Evolutionary conservation across 306 rosid species (phyloP), one percentile per base, ranked within the genome.

Genomic region (Mucuna pruriens): DNA sequence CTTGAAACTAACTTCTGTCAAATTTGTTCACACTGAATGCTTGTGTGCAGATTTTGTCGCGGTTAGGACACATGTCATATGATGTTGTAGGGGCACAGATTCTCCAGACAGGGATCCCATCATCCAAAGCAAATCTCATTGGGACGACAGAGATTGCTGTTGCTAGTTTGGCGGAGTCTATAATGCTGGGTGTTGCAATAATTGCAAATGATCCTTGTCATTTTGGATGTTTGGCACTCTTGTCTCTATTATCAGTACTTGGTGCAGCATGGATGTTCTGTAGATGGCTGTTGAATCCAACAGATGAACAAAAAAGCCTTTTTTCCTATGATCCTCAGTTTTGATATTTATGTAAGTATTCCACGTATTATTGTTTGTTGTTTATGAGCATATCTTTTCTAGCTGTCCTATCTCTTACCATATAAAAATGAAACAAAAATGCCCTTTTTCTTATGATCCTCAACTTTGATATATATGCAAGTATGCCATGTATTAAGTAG

Each of bases 61-160:
- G 97, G 85, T 70, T 93, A 57, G 98, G 99, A 75, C 95, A 96
- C 92, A 92, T 92, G 97, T 96, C 99, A 40, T 93, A 96, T 7
- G 95, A 92, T 80, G 97, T 96, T 45, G 98, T 92, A 60, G 98
- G 92, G 82, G 96, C 90, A 4, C 99, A 96, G 86, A 96, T 96
- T 87, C 87, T 93, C 70, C 99, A 96, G 80, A 96, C 95, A 17
- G 97, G 97, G 51, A 92, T 93, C 84, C 99, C 98, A 25, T 84
- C 97, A n/a, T 91, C 97, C 22, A 93, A 96, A 89, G 98, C 97
- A 66, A 92, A 93, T 86, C 88, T 96, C 81, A 96, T 93, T 54
- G 97, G 97, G 78, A 87, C 99, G 17, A 96, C 97, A 16, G 99
- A 96, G 88, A 91, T 96, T 51, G 95, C 98, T 3, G 94, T 93